A percentile compares a stretch with the other conserved stretches of the same genome.
Evolutionary conservation across 306 rosid genomes (phyloP).

Genomic region (Gleditsia sinensis): DNA sequence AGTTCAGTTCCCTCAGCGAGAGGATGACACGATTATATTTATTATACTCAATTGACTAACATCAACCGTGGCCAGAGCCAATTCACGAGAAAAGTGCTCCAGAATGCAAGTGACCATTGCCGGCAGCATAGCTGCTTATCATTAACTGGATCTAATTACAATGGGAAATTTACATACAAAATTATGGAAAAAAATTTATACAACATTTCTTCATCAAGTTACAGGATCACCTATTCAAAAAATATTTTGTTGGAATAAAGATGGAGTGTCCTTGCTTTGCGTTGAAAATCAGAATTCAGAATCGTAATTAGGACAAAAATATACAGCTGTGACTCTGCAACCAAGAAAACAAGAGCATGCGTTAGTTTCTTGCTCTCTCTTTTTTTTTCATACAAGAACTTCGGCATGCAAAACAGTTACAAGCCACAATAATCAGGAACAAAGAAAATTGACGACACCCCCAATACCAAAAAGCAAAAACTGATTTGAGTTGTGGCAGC

Average conservation of each 20-base stretch:
- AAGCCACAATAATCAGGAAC: neutral
- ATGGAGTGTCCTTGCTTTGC: slow-evolving; percentile 44
- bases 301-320: slow-evolving; percentile 42
- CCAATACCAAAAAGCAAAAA: neutral
- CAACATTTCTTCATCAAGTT: slow-evolving; percentile 30
- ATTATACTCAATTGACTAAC: neutral
- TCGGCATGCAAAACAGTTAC: neutral
- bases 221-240: slow-evolving; percentile 39
- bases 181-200: slow-evolving; percentile 40
- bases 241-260: slow-evolving; percentile 34
- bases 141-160: slow-evolving; percentile 40
- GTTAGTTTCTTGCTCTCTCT: neutral
- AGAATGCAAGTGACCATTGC: slow-evolving; percentile 31
- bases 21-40: neutral
- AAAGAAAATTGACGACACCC: neutral
- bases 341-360: slow-evolving; percentile 6
- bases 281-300: slow-evolving; percentile 45
- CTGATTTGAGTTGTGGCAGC: neutral
- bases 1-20: neutral
- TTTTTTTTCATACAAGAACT: neutral
- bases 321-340: slow-evolving; percentile 54
- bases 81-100: neutral
- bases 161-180: slow-evolving; percentile 46
- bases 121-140: slow-evolving; percentile 41
- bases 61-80: neutral